Percentiles rank a stretch among this genome's conserved stretches.
Conservation (phyloP, 208 protist genomes). For the Leishmania gerbilli region DNA sequence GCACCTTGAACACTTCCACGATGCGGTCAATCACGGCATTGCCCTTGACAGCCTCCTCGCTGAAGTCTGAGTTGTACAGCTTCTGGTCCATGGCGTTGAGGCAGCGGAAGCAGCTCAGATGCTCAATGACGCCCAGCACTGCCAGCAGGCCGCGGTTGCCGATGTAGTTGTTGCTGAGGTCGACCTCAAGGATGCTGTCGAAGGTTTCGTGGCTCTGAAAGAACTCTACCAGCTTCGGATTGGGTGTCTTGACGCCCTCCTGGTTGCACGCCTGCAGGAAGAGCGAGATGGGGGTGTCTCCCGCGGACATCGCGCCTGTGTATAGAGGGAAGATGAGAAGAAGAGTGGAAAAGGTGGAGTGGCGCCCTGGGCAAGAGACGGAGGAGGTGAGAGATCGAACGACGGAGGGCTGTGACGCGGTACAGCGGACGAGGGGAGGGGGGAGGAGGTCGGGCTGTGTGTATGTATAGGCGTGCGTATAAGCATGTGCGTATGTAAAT, state of each 20-base stretch:
- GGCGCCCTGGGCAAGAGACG: background rate
- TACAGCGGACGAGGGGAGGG: background rate
- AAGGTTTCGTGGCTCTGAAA: conserved; percentile 66
- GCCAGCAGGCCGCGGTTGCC: conserved; percentile 90
- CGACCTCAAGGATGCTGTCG: conserved; percentile 80
- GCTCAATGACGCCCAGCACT: conserved; percentile 73
- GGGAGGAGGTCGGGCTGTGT: background rate
- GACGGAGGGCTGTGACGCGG: background rate
- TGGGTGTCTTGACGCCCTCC: conserved; percentile 84
- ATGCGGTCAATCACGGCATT: conserved; percentile 85
- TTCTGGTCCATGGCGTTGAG: conserved; percentile 86
- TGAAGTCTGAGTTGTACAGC: conserved; percentile 92
- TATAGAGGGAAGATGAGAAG: background rate
- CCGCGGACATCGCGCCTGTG: conserved; percentile 29
- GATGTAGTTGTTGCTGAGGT: conserved; percentile 84
- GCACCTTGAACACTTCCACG: conserved; percentile 80
- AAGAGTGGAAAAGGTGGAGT: background rate
- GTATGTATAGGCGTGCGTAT: background rate
- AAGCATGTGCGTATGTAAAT: background rate
- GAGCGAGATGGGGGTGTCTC: conserved; percentile 58
- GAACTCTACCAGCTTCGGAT: conserved; percentile 69
- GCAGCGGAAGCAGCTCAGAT: conserved; percentile 78
- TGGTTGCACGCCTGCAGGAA: conserved; percentile 79
- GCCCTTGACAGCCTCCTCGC: conserved; percentile 86
- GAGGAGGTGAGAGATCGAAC: background rate